Evolutionary conservation across 345 rosid species (phyloP).

Genomic region (Psidium guajava): DNA sequence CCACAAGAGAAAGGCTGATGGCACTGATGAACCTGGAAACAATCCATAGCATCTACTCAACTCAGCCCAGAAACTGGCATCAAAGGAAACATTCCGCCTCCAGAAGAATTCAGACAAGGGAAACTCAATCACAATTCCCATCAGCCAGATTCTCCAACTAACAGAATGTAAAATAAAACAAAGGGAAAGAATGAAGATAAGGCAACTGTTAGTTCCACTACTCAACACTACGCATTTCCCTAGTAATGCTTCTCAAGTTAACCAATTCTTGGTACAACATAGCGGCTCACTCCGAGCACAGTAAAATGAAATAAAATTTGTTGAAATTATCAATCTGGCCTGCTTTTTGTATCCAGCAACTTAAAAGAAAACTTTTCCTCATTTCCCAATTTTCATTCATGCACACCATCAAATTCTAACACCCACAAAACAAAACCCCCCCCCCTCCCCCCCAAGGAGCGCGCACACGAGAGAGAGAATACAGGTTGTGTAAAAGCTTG

Average conservation of each 20-base stretch:
- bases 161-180: neutral
- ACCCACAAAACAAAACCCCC: neutral
- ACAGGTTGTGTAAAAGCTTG: neutral
- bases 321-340: neutral
- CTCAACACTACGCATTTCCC: neutral
- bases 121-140: neutral
- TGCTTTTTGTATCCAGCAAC: neutral
- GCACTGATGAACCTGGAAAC: slow-evolving; percentile 15
- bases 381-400: neutral
- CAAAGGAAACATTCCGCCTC: neutral
- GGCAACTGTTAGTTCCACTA: neutral
- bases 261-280: neutral
- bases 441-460: no score
- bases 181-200: neutral
- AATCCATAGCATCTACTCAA: neutral
- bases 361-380: neutral
- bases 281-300: neutral
- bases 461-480: neutral
- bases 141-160: neutral
- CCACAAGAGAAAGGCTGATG: slow-evolving; percentile 19
- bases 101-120: neutral
- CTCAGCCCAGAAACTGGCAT: neutral
- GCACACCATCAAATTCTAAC: neutral
- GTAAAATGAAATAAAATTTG: neutral
- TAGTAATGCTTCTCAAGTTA: neutral